These are phyloP conservation scores for Eucalyptus pauciflora DNA, from an alignment of 345 rosid genomes.

Conservation along the genomic window DNA sequence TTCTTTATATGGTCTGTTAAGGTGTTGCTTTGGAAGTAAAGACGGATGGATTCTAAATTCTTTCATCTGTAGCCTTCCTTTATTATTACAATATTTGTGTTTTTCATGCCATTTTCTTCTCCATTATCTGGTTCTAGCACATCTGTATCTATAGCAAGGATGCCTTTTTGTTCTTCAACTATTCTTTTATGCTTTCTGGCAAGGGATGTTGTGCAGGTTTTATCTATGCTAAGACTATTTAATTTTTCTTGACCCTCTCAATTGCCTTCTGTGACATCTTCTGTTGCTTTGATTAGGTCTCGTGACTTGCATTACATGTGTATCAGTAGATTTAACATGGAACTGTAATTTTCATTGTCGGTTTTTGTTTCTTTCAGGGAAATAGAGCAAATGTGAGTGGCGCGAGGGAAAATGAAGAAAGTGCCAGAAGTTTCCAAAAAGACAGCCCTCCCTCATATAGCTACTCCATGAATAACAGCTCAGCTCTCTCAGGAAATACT, in stretches of 20 bases:
- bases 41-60: not conserved
- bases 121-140: not conserved
- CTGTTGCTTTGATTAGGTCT: not conserved
- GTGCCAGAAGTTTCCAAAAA: slow-evolving; percentile 13
- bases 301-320: not conserved
- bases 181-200: not conserved
- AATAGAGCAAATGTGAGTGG: slow-evolving; percentile 42
- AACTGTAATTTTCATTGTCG: not conserved
- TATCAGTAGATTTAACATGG: not conserved
- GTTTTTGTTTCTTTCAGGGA: slow-evolving; percentile 26
- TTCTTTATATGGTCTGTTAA: not conserved
- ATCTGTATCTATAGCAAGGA: not conserved
- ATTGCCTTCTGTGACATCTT: not conserved
- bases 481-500: slow-evolving; percentile 41
- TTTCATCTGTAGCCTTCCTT: not conserved
- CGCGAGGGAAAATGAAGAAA: slow-evolving; percentile 30
- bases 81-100: not conserved
- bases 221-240: not conserved
- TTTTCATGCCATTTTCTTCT: not conserved
- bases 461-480: slow-evolving; percentile 16
- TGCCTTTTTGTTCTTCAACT: not conserved
- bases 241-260: not conserved
- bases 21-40: not conserved
- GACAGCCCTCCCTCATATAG: slow-evolving; percentile 29
- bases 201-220: not conserved